Evolutionary conservation across 805 yeast species (phyloP).

Genomic region (Cyberlindnera suaveolens): DNA sequence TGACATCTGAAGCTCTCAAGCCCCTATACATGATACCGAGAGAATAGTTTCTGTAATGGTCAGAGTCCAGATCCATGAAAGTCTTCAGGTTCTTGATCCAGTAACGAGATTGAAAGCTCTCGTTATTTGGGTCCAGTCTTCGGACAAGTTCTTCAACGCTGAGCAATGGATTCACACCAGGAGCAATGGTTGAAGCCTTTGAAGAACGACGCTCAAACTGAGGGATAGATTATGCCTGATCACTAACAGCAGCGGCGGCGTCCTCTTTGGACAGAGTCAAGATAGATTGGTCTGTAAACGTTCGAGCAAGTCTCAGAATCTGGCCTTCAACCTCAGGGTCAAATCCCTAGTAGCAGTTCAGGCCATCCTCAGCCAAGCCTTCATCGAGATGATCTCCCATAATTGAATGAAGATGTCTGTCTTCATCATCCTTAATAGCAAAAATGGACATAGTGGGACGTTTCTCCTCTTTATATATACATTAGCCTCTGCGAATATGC

Average conservation of each 20-base stretch:
- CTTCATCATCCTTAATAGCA: too few relatives aligned
- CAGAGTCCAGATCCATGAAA: conserved; percentile 48
- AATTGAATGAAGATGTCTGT: too few relatives aligned
- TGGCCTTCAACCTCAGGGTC: neutral
- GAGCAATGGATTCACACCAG: conserved; percentile 33
- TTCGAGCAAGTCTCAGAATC: conserved; percentile 16
- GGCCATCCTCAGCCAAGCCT: neutral
- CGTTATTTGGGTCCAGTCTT: conserved; percentile 51
- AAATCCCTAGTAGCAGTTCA: conserved; percentile 3
- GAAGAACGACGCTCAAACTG: conserved; percentile 7
- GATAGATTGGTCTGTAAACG: conserved; percentile 20
- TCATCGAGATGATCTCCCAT: neutral
- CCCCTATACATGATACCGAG: conserved; percentile 54
- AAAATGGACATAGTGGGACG: too few relatives aligned
- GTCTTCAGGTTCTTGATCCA: conserved; percentile 61
- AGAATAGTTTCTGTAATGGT: conserved; percentile 48
- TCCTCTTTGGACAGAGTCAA: neutral
- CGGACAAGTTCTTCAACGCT: conserved; percentile 30
- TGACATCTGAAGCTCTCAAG: conserved; percentile 55
- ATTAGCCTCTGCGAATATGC: too few relatives aligned
- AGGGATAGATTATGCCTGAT: neutral
- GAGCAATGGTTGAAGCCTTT: conserved; percentile 24
- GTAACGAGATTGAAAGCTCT: conserved; percentile 46
- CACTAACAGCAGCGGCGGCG: neutral
- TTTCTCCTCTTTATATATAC: too few relatives aligned